Base-by-base conservation (phyloP, 768 basidiomycete genomes). In the Tubosaeta brunneosetosa region DNA sequence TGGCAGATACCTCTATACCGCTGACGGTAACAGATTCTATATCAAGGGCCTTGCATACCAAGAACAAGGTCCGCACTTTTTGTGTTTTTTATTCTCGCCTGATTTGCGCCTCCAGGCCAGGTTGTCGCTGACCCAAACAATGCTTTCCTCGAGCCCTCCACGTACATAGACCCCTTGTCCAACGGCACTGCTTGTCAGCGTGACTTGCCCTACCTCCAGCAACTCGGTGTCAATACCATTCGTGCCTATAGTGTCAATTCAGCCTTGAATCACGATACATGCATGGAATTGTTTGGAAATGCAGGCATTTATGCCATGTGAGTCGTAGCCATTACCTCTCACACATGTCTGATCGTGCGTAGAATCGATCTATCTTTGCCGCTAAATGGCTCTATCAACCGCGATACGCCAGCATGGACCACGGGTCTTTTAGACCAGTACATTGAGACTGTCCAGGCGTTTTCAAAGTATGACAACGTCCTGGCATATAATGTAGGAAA, bases 261-360 rank as follows among this genome's bases (percentile, higher is more conserved):
- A 0, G 77, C 84, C 32, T 71, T 85, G 51, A 87, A 95, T 70
- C 94, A 97, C 56, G 91, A 94, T 66, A 71, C 71, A 1, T 97
- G 94, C 71, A 95, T 97, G 94, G 68, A 69, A 34, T 69, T 82
- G 13, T 77, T 97, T 54, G 85, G 83, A 60, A 68, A 70, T 19
- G 91, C 91, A 34, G 86, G 86, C 26, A 97, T 97, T 50, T 95
- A 97, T 70, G 80, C 87, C 48, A 86, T 95, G 93, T 94, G 57
- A 64, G 87, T 74, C 1, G 14, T 38, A 26, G 13, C 29, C 49
- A 45, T 29, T 8, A 12, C 51, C 29, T 26, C 34, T 38, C 47
- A 43, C 49, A 36, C 56, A 47, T 26, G 44, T 34, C 44, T 61
- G 60, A 47, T 53, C 51, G 38, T 51, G 9, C 47, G 3, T 58